Conservation (phyloP, 805 yeast genomes). For the fission yeast (Schizosaccharomyces pombe) region ASM294v3 CU329670.1:5389001-5389500, state of each 20-base stretch:
- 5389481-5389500: no score
- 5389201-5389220: conserved; percentile 4
- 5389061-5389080: background rate
- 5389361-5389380: background rate
- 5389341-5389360: background rate
- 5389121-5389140: background rate
- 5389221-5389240: background rate
- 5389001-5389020: background rate
- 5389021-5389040: background rate
- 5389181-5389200: conserved; percentile 1
- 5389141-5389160: background rate
- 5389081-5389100: background rate
- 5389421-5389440: no score
- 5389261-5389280: no score
- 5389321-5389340: background rate
- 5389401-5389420: no score
- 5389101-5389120: no score
- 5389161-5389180: background rate
- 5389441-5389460: no score
- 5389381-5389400: background rate
- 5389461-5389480: no score
- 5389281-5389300: no score
- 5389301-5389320: no score
- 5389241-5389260: background rate
- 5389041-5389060: background rate